Percentiles rank a stretch among this genome's conserved stretches.
Conservation (phyloP, 441 rosid species). For the Populus tomentosa region DNA sequence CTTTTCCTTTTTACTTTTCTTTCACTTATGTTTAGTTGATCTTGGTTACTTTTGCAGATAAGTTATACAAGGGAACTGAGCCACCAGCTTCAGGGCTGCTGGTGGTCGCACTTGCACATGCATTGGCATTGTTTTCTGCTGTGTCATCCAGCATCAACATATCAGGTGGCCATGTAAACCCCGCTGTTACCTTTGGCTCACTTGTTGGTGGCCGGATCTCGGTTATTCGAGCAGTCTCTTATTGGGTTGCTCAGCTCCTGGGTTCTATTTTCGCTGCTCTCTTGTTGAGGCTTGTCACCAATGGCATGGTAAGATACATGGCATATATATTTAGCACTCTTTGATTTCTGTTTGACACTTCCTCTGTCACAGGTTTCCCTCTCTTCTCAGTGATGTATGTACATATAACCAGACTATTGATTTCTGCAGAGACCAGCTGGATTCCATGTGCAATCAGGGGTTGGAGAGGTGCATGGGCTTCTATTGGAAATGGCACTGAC, state of each 20-base stretch:
- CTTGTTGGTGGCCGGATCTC: no score
- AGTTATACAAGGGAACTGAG: slow-evolving; percentile 39
- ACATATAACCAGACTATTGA: no score
- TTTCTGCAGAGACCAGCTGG: no score
- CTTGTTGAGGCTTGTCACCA: slow-evolving; percentile 53
- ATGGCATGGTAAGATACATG: slow-evolving; percentile 23
- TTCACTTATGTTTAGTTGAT: not conserved
- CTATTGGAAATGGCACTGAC: no score
- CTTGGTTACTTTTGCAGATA: slow-evolving; percentile 32
- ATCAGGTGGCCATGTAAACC: slow-evolving; percentile 56
- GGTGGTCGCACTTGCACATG: slow-evolving; percentile 71
- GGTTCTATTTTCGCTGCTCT: slow-evolving; percentile 35
- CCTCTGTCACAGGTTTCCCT: not conserved
- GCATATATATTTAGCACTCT: not conserved
- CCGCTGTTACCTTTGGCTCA: no score
- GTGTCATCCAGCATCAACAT: slow-evolving; percentile 61
- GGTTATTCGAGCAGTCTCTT: no score
- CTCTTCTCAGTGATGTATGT: not conserved
- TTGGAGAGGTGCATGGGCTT: no score
- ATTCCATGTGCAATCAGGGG: no score
- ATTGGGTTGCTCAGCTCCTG: slow-evolving; percentile 29
- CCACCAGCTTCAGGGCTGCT: slow-evolving; percentile 47
- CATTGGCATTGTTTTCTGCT: slow-evolving; percentile 61
- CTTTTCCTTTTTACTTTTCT: not conserved
- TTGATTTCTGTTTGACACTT: not conserved